phyloP scores from a whole-genome alignment of 2,329 filamentous ascomycete species.

The Cadophora sp. region DNA sequence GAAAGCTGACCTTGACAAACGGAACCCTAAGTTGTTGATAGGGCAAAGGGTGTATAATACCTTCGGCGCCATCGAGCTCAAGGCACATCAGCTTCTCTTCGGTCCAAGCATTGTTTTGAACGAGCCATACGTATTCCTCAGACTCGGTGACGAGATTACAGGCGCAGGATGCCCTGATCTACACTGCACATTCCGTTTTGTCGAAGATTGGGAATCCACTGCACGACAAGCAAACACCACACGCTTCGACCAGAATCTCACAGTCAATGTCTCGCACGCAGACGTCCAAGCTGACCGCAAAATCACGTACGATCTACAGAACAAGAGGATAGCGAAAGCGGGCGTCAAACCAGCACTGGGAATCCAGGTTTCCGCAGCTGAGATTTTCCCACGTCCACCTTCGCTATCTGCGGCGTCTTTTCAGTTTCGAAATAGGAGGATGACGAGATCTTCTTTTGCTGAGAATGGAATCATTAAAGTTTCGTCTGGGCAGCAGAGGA shows the following conservation, averaged over 20 bases:
- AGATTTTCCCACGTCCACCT: background rate
- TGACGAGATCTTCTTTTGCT: background rate
- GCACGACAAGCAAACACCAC: background rate
- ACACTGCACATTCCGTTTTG: slow-evolving; percentile 16
- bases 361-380: slow-evolving; percentile 10
- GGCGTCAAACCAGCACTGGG: slow-evolving; percentile 3
- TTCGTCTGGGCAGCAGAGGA: background rate
- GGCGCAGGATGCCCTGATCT: slow-evolving; percentile 23
- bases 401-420: background rate
- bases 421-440: background rate
- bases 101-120: background rate
- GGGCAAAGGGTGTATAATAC: slow-evolving; percentile 8
- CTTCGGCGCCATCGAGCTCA: background rate
- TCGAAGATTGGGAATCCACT: slow-evolving; percentile 6
- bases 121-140: slow-evolving; percentile 16
- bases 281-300: background rate
- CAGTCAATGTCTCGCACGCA: background rate
- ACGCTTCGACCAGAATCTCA: slow-evolving; percentile 11
- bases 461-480: background rate
- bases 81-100: slow-evolving; percentile 17
- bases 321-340: background rate
- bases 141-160: slow-evolving; percentile 22
- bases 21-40: slow-evolving; percentile 16
- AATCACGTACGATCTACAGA: slow-evolving; percentile 16
- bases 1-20: slow-evolving; percentile 10